Conservation (phyloP, 1,284 basidiomycete genomes). For the Ceratobasidium theobromae region DNA sequence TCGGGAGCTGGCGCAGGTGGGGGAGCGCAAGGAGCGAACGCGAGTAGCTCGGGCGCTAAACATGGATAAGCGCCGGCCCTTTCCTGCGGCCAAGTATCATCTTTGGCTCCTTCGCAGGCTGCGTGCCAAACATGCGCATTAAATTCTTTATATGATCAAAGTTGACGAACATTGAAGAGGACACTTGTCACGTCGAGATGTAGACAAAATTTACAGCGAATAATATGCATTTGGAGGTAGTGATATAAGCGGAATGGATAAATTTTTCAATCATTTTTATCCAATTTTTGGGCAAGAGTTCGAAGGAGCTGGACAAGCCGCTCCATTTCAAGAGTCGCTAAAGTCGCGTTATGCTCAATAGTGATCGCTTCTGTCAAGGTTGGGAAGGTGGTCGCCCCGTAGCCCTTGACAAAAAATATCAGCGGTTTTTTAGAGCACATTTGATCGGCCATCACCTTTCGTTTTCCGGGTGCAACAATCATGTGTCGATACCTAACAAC, state of each 20-base stretch:
- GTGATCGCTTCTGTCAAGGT: slow-evolving; percentile 79
- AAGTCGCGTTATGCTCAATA: slow-evolving; percentile 61
- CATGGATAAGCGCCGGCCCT: too few species aligned
- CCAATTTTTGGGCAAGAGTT: slow-evolving; percentile 52
- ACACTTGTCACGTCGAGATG: too few species aligned
- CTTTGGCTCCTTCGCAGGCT: too few species aligned
- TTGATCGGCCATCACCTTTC: not conserved
- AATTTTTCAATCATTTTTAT: not conserved
- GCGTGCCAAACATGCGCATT: too few species aligned
- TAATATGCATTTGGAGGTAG: too few species aligned
- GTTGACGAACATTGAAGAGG: too few species aligned
- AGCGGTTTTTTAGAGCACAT: not conserved
- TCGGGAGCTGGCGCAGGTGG: too few species aligned
- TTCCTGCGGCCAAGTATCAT: too few species aligned
- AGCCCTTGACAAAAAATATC: slow-evolving; percentile 51
- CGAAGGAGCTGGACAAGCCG: slow-evolving; percentile 61
- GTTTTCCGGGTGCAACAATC: not conserved
- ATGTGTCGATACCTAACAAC: not conserved
- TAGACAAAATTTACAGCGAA: too few species aligned
- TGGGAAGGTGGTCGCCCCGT: slow-evolving; percentile 85
- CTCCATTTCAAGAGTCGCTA: slow-evolving; percentile 64
- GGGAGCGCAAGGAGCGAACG: too few species aligned
- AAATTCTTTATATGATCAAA: too few species aligned
- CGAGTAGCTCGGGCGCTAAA: too few species aligned
- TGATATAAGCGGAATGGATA: not conserved